These are phyloP conservation scores for Eucalyptus leucophloia DNA, from an alignment of 345 rosid species.

Conservation along the genomic window DNA sequence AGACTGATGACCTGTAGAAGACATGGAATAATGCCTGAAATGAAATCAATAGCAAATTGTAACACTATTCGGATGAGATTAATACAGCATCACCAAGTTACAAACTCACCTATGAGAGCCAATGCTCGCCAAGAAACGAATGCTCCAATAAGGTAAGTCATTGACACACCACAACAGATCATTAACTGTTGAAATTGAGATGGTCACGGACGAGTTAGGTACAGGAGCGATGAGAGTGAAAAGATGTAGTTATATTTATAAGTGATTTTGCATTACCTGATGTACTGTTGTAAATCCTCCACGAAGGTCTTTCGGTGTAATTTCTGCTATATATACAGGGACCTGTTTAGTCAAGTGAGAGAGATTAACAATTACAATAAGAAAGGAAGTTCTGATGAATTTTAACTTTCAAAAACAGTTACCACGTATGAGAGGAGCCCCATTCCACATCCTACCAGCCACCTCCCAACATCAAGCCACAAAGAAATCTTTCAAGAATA, in stretches of 20 bases:
- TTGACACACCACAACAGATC: constrained; percentile 59
- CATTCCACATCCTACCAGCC: constrained; percentile 57
- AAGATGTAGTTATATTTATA: not conserved
- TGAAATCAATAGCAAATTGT: not conserved
- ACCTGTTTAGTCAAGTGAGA: constrained; percentile 18
- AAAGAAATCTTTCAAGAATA: constrained; percentile 29
- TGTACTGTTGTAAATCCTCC: constrained; percentile 68
- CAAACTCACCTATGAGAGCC: constrained; percentile 48
- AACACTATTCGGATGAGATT: not conserved
- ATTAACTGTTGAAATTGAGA: constrained; percentile 34
- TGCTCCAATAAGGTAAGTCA: constrained; percentile 61
- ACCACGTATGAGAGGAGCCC: constrained; percentile 77
- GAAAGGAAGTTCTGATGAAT: not conserved
- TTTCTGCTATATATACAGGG: constrained; percentile 78
- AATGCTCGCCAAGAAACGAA: constrained; percentile 50
- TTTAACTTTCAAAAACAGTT: not conserved
- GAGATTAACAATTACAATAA: not conserved
- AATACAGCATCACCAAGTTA: not conserved
- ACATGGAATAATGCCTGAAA: constrained; percentile 35
- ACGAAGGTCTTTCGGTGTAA: constrained; percentile 61
- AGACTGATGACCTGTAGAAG: constrained; percentile 19
- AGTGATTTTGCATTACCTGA: constrained; percentile 19
- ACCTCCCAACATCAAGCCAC: constrained; percentile 62
- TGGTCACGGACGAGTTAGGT: not conserved
- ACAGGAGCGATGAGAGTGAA: not conserved